Conservation (phyloP, 2,329 filamentous ascomycete species). For the Neoscytalidium dimidiatum region DNA sequence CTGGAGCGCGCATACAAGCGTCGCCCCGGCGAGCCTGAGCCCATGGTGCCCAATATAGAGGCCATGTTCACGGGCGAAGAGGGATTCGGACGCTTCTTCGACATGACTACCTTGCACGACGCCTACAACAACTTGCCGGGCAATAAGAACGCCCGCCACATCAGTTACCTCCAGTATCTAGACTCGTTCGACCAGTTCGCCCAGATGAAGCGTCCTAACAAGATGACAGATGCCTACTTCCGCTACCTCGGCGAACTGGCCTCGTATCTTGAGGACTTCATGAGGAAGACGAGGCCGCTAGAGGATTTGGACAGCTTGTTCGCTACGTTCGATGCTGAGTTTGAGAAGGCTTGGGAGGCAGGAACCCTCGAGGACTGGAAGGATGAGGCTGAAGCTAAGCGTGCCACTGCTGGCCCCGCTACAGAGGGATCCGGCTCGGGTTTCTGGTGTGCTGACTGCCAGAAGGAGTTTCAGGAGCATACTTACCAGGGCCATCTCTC, state of each 20-base stretch:
- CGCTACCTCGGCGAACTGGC: slow-evolving; percentile 80
- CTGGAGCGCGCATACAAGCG: slow-evolving; percentile 89
- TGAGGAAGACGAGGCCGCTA: slow-evolving; percentile 79
- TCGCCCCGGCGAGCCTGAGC: slow-evolving; percentile 62
- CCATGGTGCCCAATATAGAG: slow-evolving; percentile 71
- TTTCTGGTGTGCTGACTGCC: slow-evolving; percentile 87
- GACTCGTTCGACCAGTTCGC: slow-evolving; percentile 87
- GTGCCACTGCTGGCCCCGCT: slow-evolving; percentile 35
- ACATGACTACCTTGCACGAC: slow-evolving; percentile 82
- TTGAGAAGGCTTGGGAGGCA: slow-evolving; percentile 78
- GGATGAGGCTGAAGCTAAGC: slow-evolving; percentile 38
- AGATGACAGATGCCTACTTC: slow-evolving; percentile 91
- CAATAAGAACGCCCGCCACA: slow-evolving; percentile 65
- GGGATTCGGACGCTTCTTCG: slow-evolving; percentile 87
- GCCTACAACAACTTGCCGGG: slow-evolving; percentile 86
- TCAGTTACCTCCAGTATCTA: slow-evolving; percentile 90
- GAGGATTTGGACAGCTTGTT: slow-evolving; percentile 84
- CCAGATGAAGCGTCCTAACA: slow-evolving; percentile 77
- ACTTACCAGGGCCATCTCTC: slow-evolving; percentile 87
- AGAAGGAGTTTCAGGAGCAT: slow-evolving; percentile 94
- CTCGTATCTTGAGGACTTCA: slow-evolving; percentile 83
- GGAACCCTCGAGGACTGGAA: slow-evolving; percentile 78
- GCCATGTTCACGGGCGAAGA: slow-evolving; percentile 96
- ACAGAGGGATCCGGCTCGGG: slow-evolving; percentile 64
- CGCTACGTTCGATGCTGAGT: slow-evolving; percentile 75